phyloP scores from a whole-genome alignment of 768 basidiomycete species.

The Podaxis carcinomalis region DNA sequence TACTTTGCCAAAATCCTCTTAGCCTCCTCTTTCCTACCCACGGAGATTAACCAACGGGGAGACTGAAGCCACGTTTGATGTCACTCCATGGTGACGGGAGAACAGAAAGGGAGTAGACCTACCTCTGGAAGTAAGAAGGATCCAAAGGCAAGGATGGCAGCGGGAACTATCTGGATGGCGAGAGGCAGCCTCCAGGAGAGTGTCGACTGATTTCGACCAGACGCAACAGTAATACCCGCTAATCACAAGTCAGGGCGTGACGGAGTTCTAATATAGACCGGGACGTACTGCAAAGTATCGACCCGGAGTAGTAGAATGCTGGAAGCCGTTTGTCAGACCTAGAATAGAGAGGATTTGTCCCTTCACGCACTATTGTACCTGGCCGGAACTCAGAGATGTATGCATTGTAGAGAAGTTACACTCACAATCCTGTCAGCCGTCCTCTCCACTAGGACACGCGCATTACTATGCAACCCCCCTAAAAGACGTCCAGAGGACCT shows the following conservation, averaged over 20 bases:
- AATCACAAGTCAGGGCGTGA: neutral
- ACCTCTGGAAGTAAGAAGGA: constrained; percentile 35
- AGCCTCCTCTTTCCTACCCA: constrained; percentile 46
- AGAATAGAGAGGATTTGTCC: no score
- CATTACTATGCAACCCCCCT: neutral
- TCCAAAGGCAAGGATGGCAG: constrained; percentile 31
- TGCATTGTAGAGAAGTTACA: constrained; percentile 2
- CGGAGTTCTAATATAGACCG: neutral
- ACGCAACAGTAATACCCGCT: constrained; percentile 42
- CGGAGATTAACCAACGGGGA: constrained; percentile 51
- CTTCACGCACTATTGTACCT: constrained; percentile 30
- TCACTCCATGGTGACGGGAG: neutral
- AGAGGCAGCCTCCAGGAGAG: constrained; percentile 48
- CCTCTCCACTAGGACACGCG: constrained; percentile 38
- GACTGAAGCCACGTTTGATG: constrained; percentile 25
- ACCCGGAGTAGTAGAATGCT: constrained; percentile 45
- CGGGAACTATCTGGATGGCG: constrained; percentile 47
- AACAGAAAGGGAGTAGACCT: neutral
- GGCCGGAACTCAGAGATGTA: neutral
- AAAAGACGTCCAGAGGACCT: neutral
- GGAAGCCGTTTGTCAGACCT: neutral
- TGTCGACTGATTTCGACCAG: constrained; percentile 29
- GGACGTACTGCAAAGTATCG: constrained; percentile 36
- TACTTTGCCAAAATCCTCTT: constrained; percentile 43
- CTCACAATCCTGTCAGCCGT: constrained; percentile 45